Evolutionary conservation across 345 rosid species (phyloP), one percentile per base, ranked within the genome.

Genomic region (Limnanthes douglasii): DNA sequence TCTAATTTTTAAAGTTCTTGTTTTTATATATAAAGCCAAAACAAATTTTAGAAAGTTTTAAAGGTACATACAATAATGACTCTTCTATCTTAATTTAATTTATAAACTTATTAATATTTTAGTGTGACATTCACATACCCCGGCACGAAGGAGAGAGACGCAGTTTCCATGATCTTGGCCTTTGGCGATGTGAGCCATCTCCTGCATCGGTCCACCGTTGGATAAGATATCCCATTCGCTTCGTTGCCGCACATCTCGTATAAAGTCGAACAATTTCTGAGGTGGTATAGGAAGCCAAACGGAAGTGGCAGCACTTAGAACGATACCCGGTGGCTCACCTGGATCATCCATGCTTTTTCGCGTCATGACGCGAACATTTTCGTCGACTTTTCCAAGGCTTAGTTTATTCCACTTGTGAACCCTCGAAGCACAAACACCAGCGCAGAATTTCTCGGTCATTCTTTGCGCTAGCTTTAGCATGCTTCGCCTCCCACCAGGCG

Each of bases 181-280:
- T 46, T 90, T 90, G 53, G 95, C 92, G 7, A 90, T 74, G 59
- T 75, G 92, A 38, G 94, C 86, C 82, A 90, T 80, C 60, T 90
- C 96, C 47, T 90, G 86, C 93, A 83, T 83, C 5, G 95, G 97
- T 0, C 93, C 97, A 11, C 95, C 93, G 30, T 88, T 78, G 31
- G 95, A 90, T 37, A 90, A 60, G n/a, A 90, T 84, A 60, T 84
- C 98, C 98, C 98, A 90, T 61, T 80, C 84, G 56, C 92, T 72
- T 54, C 98, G 50, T 8, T 77, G 57, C 57, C 82, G 79, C 52
- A 79, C 94, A 34, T 84, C 77, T 0, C 94, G 70, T 2, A 92
- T 75, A 37, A 81, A 81, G 57, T 85, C 76, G 4, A 92, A 92
- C 34, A 92, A 66, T 13, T 69, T 45, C 50, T 81, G 75, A 0